Percentiles rank a stretch among this genome's conserved stretches.
These are phyloP conservation scores for Fagopyrum tataricum DNA, from an alignment of 148 eudicot genomes.

Conservation along the genomic window DNA sequence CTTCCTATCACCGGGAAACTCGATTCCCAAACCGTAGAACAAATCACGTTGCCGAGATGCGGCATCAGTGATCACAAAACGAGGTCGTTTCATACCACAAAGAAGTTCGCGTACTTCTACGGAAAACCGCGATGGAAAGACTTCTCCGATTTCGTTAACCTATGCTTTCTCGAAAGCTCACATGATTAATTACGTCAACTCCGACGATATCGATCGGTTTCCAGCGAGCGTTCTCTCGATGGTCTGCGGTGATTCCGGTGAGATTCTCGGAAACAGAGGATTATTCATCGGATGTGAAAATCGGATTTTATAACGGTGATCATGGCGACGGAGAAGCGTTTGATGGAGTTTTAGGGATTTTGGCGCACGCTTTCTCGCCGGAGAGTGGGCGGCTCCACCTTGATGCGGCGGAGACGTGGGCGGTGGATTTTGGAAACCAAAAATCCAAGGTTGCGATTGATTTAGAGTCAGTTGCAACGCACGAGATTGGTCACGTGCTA, in stretches of 20 bases:
- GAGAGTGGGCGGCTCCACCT: slow-evolving; percentile 76
- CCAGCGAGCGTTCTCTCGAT: slow-evolving; percentile 40
- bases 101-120: slow-evolving; percentile 28
- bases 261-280: slow-evolving; percentile 33
- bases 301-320: slow-evolving; percentile 62
- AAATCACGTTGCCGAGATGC: slow-evolving; percentile 54
- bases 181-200: slow-evolving; percentile 20
- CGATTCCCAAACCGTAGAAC: slow-evolving; percentile 32
- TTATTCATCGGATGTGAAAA: slow-evolving; percentile 41
- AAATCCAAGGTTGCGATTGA: slow-evolving; percentile 52
- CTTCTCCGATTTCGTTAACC: slow-evolving; percentile 45
- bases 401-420: slow-evolving; percentile 70
- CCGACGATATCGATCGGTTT: slow-evolving; percentile 27
- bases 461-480: slow-evolving; percentile 75
- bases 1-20: slow-evolving; percentile 47
- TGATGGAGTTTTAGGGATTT: slow-evolving; percentile 74
- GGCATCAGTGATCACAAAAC: slow-evolving; percentile 34
- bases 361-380: slow-evolving; percentile 84
- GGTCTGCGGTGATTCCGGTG: slow-evolving; percentile 68
- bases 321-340: slow-evolving; percentile 88
- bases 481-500: slow-evolving; percentile 76
- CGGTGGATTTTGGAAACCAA: slow-evolving; percentile 48
- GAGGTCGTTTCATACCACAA: not conserved
- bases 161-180: slow-evolving; percentile 47
- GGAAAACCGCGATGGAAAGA: slow-evolving; percentile 59